Base-by-base conservation (phyloP, 257 asterid genomes). In the Ophiorrhiza pumila region DNA sequence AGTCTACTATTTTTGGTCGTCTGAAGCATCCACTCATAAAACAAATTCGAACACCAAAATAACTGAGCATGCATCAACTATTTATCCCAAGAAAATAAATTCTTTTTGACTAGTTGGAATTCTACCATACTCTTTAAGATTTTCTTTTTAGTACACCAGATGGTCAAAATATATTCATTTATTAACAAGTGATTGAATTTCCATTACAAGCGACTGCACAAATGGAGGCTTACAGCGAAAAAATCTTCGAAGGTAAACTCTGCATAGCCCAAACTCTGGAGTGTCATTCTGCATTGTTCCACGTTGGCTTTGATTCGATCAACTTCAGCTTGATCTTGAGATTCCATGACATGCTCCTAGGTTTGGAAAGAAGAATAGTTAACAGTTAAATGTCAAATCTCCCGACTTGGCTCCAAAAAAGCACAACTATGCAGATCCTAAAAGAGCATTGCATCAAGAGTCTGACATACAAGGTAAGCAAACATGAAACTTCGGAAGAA, bases 401-500 rank as follows among this genome's bases (percentile, higher is more conserved):
- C 46, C 47, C 69, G 47, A 68, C 32, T 20, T 42, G 41, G 62
- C 22, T 61, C 27, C 13, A 68, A 47, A 64, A 10, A 49, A n/a
- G 41, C 63, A 78, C 41, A 53, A 3, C 47, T 58, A 77, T 71
- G 45, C 65, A 47, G 46, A 68, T 39, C 15, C 17, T 49, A 72
- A 58, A 47, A 60, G 70, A 25, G 71, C 68, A 55, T 64, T 29
- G 64, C 63, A 67, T 22, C 71, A 47, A 74, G 7, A 47, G 67
- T 12, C 50, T n/a, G 58, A 70, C 94, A 68, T 87, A 95, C 98
- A 56, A 95, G 96, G 87, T 90, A 92, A 69, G 94, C 85, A 83
- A 95, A 92, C 99, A 95, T 92, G 88, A 95, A 95, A 85, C 98
- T 76, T 67, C 99, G 96, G 76, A 95, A 95, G 85, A 95, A 95